Evolutionary conservation across 768 basidiomycete genomes (phyloP).

Genomic region (Myochromella boudieri): DNA sequence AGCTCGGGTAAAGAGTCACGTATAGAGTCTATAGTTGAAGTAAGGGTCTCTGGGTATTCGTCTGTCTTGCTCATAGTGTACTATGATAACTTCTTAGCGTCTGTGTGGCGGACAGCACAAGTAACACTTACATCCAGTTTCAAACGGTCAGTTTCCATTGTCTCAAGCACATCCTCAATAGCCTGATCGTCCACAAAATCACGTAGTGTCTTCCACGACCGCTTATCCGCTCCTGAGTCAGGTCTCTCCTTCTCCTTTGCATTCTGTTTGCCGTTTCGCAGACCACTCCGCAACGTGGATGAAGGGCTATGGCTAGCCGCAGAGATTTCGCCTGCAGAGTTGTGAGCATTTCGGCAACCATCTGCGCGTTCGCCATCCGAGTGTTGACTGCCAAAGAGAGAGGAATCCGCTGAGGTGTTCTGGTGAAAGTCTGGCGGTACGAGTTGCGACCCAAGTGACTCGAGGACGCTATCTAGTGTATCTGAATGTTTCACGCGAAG

Average conservation of each 20-base stretch:
- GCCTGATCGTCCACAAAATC: slow-evolving; percentile 86
- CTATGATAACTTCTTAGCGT: too few relatives aligned
- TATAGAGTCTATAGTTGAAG: slow-evolving; percentile 54
- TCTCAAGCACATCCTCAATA: slow-evolving; percentile 74
- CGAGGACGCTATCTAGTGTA: slow-evolving; percentile 68
- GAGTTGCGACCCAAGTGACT: slow-evolving; percentile 66
- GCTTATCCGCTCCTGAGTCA: slow-evolving; percentile 42
- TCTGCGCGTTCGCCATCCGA: slow-evolving; percentile 38
- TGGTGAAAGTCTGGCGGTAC: slow-evolving; percentile 82
- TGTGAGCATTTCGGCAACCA: slow-evolving; percentile 15
- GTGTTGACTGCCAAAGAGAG: slow-evolving; percentile 79
- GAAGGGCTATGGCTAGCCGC: slow-evolving; percentile 37
- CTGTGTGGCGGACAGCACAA: too few relatives aligned
- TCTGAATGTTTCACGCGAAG: slow-evolving; percentile 58
- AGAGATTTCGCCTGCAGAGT: slow-evolving; percentile 10
- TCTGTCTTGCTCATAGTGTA: slow-evolving; percentile 61
- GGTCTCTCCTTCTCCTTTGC: slow-evolving; percentile 18
- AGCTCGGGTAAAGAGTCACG: slow-evolving; percentile 47
- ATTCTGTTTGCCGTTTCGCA: slow-evolving; percentile 14
- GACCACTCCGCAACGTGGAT: slow-evolving; percentile 33
- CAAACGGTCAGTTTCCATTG: slow-evolving; percentile 67
- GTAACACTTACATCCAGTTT: slow-evolving; percentile 68
- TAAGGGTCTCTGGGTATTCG: slow-evolving; percentile 66
- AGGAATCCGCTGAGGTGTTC: slow-evolving; percentile 56
- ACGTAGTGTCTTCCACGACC: slow-evolving; percentile 76